These are phyloP conservation scores for Gastrolobium bilobum DNA, from an alignment of 306 rosid species.

Conservation along the genomic window DNA sequence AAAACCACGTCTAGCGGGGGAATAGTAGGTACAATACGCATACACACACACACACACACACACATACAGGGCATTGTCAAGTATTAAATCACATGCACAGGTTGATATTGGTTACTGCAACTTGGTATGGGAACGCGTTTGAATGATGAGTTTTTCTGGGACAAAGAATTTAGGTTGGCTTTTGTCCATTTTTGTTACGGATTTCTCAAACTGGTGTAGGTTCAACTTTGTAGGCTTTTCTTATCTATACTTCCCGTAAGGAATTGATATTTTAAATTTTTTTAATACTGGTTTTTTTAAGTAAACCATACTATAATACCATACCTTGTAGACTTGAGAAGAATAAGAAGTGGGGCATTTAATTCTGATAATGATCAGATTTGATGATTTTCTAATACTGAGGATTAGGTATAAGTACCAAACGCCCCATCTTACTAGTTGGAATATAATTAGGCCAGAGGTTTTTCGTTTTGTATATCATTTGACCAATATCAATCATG, in stretches of 20 bases:
- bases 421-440: not conserved
- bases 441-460: not conserved
- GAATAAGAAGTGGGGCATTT: slow-evolving; percentile 17
- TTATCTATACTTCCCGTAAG: not conserved
- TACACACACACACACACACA: not conserved
- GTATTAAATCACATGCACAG: no score
- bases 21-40: not conserved
- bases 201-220: not conserved
- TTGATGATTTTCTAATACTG: not conserved
- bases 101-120: not conserved
- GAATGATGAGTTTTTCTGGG: not conserved
- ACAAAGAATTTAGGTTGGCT: not conserved
- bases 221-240: slow-evolving; percentile 5
- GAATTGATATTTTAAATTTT: slow-evolving; percentile 1
- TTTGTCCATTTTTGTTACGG: slow-evolving; percentile 9
- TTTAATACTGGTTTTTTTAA: not conserved
- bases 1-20: not conserved
- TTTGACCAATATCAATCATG: not conserved
- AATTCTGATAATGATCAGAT: not conserved
- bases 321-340: not conserved
- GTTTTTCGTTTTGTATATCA: slow-evolving; percentile 28
- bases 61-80: no score
- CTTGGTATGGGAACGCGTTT: not conserved
- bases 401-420: slow-evolving; percentile 40
- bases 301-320: not conserved